Evolutionary conservation across 345 rosid genomes (phyloP).

Genomic region (Trapa incisa): DNA sequence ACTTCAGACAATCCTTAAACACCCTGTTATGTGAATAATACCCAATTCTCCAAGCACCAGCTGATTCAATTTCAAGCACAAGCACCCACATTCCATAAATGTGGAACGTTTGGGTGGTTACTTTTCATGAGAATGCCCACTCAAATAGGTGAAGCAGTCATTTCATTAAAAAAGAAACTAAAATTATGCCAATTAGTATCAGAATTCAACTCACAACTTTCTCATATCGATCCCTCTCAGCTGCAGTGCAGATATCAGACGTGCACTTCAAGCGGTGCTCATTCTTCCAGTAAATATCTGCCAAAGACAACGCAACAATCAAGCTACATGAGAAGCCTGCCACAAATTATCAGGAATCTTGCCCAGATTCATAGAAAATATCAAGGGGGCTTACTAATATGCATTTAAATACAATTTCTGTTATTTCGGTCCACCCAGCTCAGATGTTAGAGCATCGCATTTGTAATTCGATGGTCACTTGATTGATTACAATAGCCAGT

Average conservation of each 20-base stretch:
- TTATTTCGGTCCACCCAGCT: too few species aligned
- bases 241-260: slow-evolving; percentile 64
- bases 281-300: slow-evolving; percentile 82
- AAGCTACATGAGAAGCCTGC: background rate
- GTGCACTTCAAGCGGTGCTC: slow-evolving; percentile 75
- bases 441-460: too few species aligned
- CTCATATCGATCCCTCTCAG: slow-evolving; percentile 81
- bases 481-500: too few species aligned
- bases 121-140: background rate
- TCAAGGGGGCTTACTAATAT: too few species aligned
- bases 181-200: background rate
- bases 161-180: background rate
- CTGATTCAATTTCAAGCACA: too few species aligned
- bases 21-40: too few species aligned
- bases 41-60: too few species aligned
- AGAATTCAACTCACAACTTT: slow-evolving; percentile 37
- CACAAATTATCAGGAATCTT: background rate
- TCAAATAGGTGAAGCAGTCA: background rate
- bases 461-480: too few species aligned
- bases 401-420: too few species aligned
- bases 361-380: too few species aligned
- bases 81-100: background rate
- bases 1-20: too few species aligned
- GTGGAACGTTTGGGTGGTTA: too few species aligned
- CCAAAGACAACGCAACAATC: slow-evolving; percentile 1